A percentile compares a stretch with the other conserved stretches of the same genome.
phyloP scores from a whole-genome alignment of 179 eudicot genomes.

The Patellifolia procumbens region DNA sequence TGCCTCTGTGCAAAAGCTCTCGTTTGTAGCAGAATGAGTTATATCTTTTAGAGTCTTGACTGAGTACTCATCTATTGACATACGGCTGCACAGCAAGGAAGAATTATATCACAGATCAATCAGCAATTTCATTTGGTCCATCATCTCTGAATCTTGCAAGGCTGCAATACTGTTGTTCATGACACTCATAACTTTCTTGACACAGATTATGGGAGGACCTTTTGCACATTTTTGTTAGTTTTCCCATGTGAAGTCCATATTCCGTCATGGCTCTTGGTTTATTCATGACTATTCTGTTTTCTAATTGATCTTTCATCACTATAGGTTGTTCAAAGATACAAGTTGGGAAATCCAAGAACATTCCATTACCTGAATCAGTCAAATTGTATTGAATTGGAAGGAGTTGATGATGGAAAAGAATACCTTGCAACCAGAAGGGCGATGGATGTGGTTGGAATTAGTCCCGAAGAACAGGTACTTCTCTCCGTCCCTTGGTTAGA shows the following conservation, averaged over 20 bases:
- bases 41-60: neutral
- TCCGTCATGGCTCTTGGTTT: neutral
- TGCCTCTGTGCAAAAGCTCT: neutral
- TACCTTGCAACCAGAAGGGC: slow-evolving; percentile 84
- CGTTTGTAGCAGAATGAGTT: neutral
- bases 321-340: slow-evolving; percentile 72
- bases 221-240: neutral
- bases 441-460: slow-evolving; percentile 88
- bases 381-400: slow-evolving; percentile 83
- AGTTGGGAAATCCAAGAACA: slow-evolving; percentile 70
- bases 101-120: neutral
- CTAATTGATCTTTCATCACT: slow-evolving; percentile 22
- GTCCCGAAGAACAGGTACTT: slow-evolving; percentile 81
- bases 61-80: neutral
- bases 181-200: neutral
- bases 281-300: neutral
- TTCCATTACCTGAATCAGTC: slow-evolving; percentile 92
- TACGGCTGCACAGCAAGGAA: neutral
- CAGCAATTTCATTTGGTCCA: neutral
- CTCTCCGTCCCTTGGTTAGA: neutral
- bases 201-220: neutral
- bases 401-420: slow-evolving; percentile 78
- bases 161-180: neutral
- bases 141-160: neutral
- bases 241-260: neutral